Conservation (phyloP, 192 early-diverging fungal genomes). For the Paraglomus brasilianum region DNA sequence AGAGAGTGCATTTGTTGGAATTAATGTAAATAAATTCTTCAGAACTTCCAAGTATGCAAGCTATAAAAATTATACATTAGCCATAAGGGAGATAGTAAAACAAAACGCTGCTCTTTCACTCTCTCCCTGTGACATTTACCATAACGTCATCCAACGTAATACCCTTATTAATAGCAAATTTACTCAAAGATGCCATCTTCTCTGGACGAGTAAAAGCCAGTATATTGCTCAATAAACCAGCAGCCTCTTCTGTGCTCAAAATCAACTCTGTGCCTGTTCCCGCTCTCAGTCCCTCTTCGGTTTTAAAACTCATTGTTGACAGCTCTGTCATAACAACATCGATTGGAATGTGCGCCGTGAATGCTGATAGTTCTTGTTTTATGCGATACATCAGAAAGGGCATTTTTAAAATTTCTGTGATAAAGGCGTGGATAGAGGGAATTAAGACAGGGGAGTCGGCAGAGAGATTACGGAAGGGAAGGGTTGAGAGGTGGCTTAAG, state of each 20-base stretch:
- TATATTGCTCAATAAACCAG: slow-evolving; percentile 48
- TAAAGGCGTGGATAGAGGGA: slow-evolving; percentile 35
- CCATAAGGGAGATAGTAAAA: background rate
- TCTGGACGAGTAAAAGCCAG: slow-evolving; percentile 35
- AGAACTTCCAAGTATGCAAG: slow-evolving; percentile 39
- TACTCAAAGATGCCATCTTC: slow-evolving; percentile 29
- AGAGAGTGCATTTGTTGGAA: slow-evolving; percentile 13
- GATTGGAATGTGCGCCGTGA: slow-evolving; percentile 43
- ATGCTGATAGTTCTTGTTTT: slow-evolving; percentile 36
- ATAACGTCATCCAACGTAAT: slow-evolving; percentile 32
- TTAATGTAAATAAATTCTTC: slow-evolving; percentile 18
- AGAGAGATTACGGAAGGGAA: slow-evolving; percentile 27
- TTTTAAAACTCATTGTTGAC: slow-evolving; percentile 11
- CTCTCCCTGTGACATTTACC: background rate
- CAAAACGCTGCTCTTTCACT: background rate
- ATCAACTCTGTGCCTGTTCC: background rate
- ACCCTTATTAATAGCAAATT: slow-evolving; percentile 27
- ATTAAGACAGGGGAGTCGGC: background rate
- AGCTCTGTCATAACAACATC: slow-evolving; percentile 39
- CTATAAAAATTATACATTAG: slow-evolving; percentile 22
- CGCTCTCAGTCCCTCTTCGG: background rate
- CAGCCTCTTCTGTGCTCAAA: slow-evolving; percentile 27
- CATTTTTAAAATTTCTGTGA: slow-evolving; percentile 51
- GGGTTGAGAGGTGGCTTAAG: slow-evolving; percentile 28
- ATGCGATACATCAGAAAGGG: slow-evolving; percentile 48